Evolutionary conservation across 805 yeast species (phyloP).

Genomic region (Wickerhamomyces hampshirensis): DNA sequence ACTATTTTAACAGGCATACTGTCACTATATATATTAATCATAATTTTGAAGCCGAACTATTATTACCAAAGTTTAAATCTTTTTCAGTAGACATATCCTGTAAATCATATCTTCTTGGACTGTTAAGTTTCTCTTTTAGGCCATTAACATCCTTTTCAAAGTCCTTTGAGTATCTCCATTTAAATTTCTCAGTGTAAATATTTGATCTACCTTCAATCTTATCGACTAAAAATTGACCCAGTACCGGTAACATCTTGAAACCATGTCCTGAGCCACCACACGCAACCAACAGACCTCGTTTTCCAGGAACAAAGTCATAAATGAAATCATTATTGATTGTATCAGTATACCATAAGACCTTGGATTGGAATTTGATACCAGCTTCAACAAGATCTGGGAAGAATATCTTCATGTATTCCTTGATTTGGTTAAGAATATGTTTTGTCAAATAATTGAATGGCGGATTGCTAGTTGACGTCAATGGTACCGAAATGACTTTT

Average conservation of each 20-base stretch:
- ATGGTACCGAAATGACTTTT: slow-evolving; percentile 28
- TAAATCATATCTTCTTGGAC: no score
- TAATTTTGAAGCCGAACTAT: no score
- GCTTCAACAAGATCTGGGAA: slow-evolving; percentile 16
- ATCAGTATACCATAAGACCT: slow-evolving; percentile 36
- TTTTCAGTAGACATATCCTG: no score
- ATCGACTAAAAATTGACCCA: slow-evolving; percentile 28
- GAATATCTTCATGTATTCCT: slow-evolving; percentile 13
- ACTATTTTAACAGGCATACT: no score
- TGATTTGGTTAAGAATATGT: slow-evolving; percentile 23
- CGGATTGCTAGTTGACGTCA: slow-evolving; percentile 22
- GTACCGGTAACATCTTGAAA: slow-evolving; percentile 30
- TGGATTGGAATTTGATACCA: slow-evolving; percentile 14
- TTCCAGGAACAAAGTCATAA: slow-evolving; percentile 24
- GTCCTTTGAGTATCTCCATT: no score
- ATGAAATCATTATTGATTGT: slow-evolving; percentile 29
- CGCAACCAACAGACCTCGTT: slow-evolving; percentile 24
- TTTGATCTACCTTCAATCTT: slow-evolving; percentile 29
- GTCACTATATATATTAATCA: no score
- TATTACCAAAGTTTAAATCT: no score
- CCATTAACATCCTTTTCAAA: no score
- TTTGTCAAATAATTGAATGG: slow-evolving; percentile 22
- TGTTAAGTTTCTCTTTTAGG: no score
- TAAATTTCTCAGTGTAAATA: slow-evolving; percentile 27
- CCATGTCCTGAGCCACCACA: slow-evolving; percentile 35